These are phyloP conservation scores for Colletotrichum tropicale DNA, from an alignment of 2,329 filamentous ascomycete genomes.

Conservation along the genomic window DNA sequence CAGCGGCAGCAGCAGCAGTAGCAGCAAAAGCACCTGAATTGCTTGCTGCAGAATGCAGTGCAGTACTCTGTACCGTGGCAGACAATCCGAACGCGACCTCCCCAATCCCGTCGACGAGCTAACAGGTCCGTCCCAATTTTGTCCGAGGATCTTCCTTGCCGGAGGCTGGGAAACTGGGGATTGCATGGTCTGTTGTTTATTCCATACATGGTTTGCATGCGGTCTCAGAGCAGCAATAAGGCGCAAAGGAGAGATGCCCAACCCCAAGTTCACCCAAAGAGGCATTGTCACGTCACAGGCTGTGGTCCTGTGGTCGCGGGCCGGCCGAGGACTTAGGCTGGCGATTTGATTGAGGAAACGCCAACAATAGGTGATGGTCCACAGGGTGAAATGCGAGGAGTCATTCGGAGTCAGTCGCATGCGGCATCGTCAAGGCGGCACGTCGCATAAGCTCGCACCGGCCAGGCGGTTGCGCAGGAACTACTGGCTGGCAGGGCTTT, in stretches of 20 bases:
- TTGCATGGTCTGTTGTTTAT: slow-evolving; percentile 5
- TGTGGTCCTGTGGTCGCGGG: background rate
- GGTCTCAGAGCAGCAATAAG: background rate
- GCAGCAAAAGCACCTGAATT: background rate
- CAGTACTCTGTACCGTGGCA: background rate
- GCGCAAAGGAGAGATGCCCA: background rate
- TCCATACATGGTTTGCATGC: background rate
- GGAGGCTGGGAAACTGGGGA: background rate
- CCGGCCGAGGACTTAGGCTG: background rate
- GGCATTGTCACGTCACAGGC: background rate
- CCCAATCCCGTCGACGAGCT: background rate
- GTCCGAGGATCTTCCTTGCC: slow-evolving; percentile 5
- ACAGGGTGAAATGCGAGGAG: background rate
- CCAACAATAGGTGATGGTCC: background rate
- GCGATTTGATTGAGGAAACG: background rate
- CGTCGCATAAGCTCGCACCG: background rate
- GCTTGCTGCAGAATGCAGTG: background rate
- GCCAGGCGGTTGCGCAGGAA: background rate
- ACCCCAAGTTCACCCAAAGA: background rate
- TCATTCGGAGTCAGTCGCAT: background rate
- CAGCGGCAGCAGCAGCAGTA: background rate
- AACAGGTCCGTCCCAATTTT: background rate
- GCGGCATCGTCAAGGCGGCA: background rate
- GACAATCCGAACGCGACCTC: background rate
- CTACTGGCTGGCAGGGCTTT: background rate